Conservation (phyloP, 352 stramenopile species). For the Pythium aphanidermatum region DNA sequence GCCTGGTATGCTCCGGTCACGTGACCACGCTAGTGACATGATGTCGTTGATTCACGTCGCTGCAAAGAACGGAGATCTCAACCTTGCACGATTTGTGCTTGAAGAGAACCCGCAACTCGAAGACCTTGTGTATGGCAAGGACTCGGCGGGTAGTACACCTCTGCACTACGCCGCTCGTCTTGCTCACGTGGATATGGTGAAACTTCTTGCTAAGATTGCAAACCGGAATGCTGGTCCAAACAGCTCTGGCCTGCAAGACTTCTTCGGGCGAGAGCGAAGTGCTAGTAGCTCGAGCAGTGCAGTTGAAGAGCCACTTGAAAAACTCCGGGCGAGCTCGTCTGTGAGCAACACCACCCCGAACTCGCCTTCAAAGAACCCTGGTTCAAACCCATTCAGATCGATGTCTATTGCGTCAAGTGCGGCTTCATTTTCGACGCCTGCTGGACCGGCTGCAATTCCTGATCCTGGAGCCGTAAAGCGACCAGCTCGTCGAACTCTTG, state of each 20-base stretch:
- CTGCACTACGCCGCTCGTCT: conserved; percentile 78
- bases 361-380: conserved; percentile 16
- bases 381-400: conserved; percentile 9
- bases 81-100: conserved; percentile 74
- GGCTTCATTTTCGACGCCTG: conserved; percentile 21
- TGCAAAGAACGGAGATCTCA: conserved; percentile 81
- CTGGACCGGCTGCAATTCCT: conserved; percentile 3
- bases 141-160: conserved; percentile 70
- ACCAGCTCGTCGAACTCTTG: conserved; percentile 52
- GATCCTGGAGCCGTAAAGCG: conserved; percentile 11
- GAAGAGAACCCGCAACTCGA: conserved; percentile 80
- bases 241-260: conserved; percentile 28
- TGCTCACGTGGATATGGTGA: conserved; percentile 81
- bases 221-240: conserved; percentile 72
- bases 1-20: conserved; percentile 72
- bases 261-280: conserved; percentile 46
- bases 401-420: conserved; percentile 17
- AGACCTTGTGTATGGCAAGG: conserved; percentile 79
- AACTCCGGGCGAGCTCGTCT: conserved; percentile 34
- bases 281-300: conserved; percentile 61
- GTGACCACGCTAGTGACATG: conserved; percentile 70
- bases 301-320: conserved; percentile 35
- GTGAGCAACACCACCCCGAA: conserved; percentile 15
- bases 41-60: conserved; percentile 88
- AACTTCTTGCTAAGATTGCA: conserved; percentile 75